Percentiles rank a stretch among this genome's conserved stretches.
Evolutionary conservation across 169 alveolate genomes (phyloP).

Genomic region (Blepharisma undulans): DNA sequence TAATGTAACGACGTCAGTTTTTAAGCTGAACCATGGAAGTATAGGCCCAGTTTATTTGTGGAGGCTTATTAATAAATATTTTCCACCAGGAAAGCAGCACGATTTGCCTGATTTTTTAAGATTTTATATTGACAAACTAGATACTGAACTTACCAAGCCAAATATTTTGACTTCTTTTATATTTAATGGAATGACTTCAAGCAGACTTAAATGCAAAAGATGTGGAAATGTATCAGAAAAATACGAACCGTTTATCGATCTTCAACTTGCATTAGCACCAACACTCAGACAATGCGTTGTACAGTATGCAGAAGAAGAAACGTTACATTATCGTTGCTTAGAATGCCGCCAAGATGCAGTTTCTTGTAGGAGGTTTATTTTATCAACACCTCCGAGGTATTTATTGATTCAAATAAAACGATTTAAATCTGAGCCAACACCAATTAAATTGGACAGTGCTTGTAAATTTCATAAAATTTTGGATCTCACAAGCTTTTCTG

Average conservation of each 20-base stretch:
- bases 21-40: neutral
- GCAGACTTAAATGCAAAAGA: neutral
- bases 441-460: neutral
- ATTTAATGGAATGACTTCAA: neutral
- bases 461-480: neutral
- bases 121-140: neutral
- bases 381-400: neutral
- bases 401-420: constrained; percentile 15
- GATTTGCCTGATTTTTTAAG: constrained; percentile 9
- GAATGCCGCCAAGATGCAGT: neutral
- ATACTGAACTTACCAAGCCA: neutral
- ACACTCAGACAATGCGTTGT: neutral
- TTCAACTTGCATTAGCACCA: neutral
- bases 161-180: neutral
- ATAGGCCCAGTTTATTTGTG: neutral
- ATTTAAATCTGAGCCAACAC: neutral
- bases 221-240: neutral
- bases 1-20: neutral
- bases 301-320: neutral
- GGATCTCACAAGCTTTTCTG: neutral
- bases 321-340: neutral
- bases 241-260: neutral
- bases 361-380: neutral
- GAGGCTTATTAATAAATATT: neutral
- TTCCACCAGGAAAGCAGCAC: neutral